Base-by-base conservation (phyloP, 768 basidiomycete genomes). In the Tylopilus subfusipes region DNA sequence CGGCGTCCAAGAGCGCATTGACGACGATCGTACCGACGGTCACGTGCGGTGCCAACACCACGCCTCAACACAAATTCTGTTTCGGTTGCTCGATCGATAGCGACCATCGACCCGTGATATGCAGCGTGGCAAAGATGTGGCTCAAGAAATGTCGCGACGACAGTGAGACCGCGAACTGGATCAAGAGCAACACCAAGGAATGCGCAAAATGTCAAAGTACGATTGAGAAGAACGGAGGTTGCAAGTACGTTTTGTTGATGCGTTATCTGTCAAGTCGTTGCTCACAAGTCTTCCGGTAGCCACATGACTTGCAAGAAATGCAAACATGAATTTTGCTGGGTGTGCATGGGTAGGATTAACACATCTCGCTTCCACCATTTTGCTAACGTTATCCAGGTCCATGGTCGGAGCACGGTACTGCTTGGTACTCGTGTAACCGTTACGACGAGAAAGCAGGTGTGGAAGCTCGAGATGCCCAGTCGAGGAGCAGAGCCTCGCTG, bases 231-330 rank as follows among this genome's bases (percentile, higher is more conserved):
- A 98, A 98, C 60, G 97, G 97, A 10, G 97, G 97, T 13, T 99
- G 97, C 93, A 98, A 99, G 94, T 98, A 66, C 66, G 93, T 86
- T 21, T 52, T 30, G 10, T 50, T 19, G 87, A 31, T 95, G 90
- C 86, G 7, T n/a, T 60, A 65, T 87, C 82, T 14, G 12, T 22
- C 42, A 13, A n/a, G 43, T 39, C 22, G 53, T 49, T 54, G 42
- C 61, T 63, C 33, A 67, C 29, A 3, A n/a, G 21, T 25, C 19
- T 44, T 19, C 22, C 54, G 38, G 10, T 59, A 97, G 95, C 78
- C 97, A 99, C 72, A 99, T 99, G 96, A 98, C 96, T 19, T 98
- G 97, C 79, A 96, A 97, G 81, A 98, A 98, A 75, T 98, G 97
- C 81, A 96, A 93, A 66, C 84, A 93, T 62, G 92, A 93, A 76